These are phyloP conservation scores for Trypanosoma avium DNA, from an alignment of 208 protist species.

Conservation along the genomic window DNA sequence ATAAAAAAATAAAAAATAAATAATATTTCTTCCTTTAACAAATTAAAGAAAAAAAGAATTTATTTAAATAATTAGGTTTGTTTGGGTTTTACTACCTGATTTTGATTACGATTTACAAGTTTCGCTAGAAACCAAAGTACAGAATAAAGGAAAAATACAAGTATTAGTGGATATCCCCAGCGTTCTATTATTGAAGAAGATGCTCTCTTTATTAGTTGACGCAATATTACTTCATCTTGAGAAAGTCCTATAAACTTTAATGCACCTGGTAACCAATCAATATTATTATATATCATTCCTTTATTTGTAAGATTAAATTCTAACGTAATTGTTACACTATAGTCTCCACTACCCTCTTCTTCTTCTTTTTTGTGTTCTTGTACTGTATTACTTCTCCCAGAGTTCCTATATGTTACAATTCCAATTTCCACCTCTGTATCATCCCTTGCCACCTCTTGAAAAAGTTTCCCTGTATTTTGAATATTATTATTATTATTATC, in stretches of 20 bases:
- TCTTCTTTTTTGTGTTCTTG: not conserved
- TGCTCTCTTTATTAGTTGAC: constrained; percentile 9
- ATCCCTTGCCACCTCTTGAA: constrained; percentile 4
- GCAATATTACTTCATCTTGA: constrained; percentile 23
- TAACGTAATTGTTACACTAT: not conserved
- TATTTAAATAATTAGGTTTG: constrained; percentile 1
- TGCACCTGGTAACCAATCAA: constrained; percentile 18
- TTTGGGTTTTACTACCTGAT: constrained; percentile 9
- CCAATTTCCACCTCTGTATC: constrained; percentile 5
- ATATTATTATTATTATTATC: no score
- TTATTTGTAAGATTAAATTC: no score
- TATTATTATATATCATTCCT: not conserved
- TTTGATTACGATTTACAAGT: not conserved
- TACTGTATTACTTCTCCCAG: no score
- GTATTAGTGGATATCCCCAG: constrained; percentile 46
- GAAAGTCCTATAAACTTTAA: constrained; percentile 38
- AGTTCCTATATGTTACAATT: constrained; percentile 1
- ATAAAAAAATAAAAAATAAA: no score
- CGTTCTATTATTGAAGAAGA: constrained; percentile 33
- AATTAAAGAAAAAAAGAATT: no score
- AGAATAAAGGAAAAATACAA: constrained; percentile 36
- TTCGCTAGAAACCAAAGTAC: constrained; percentile 25
- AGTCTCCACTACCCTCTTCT: not conserved
- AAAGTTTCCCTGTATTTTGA: constrained; percentile 18
- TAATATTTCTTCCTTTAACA: not conserved